A percentile compares a stretch with the other conserved stretches of the same genome.
These are phyloP conservation scores for Trypanosoma melophagium DNA, from an alignment of 208 protist species.

Conservation along the genomic window DNA sequence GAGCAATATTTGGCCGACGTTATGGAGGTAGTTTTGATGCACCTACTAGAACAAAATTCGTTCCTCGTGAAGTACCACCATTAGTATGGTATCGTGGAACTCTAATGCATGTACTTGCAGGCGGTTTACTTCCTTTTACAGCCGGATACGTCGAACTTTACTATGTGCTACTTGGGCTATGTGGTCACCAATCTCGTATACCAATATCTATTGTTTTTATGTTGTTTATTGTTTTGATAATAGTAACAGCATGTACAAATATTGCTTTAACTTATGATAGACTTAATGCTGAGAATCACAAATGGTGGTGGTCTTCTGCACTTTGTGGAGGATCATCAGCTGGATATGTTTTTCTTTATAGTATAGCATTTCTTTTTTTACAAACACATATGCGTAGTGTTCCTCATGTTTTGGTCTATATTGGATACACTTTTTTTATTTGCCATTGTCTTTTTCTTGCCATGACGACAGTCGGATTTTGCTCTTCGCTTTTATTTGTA, in stretches of 20 bases:
- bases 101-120: not conserved
- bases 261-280: conserved; percentile 10
- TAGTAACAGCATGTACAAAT: not conserved
- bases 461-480: not conserved
- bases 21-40: not conserved
- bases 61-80: not conserved
- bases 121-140: conserved; percentile 1
- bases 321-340: conserved; percentile 4
- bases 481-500: conserved; percentile 3
- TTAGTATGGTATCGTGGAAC: conserved; percentile 1
- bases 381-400: not conserved
- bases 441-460: not conserved
- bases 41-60: conserved; percentile 3
- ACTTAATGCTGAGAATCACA: conserved; percentile 8
- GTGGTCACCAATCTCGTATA: not conserved
- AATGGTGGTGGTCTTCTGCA: conserved; percentile 4
- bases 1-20: not conserved
- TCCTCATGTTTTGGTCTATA: not conserved
- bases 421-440: conserved; percentile 1
- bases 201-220: not conserved
- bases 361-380: conserved; percentile 3
- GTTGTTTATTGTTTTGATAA: conserved; percentile 11
- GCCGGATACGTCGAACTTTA: not conserved
- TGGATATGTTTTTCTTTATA: conserved; percentile 5
- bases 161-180: not conserved